Conservation (phyloP, 805 yeast species). For the Lipomyces mesembrius region DNA sequence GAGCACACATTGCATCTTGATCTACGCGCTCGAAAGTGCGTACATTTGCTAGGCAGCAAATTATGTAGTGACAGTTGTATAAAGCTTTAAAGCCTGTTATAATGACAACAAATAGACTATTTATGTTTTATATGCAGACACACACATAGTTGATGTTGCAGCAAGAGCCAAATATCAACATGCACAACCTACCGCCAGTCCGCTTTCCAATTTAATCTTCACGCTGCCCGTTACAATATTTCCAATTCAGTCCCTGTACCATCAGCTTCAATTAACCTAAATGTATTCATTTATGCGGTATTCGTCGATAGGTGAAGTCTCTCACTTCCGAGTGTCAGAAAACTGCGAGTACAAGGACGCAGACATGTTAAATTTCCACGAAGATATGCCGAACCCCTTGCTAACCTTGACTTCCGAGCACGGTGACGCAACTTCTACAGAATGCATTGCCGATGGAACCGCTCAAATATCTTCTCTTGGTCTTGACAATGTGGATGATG, state of each 20-base stretch:
- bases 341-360: not conserved
- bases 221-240: not conserved
- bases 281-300: not conserved
- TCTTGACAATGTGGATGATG: not conserved
- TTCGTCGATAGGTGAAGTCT: not conserved
- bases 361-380: not conserved
- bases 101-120: too few relatives aligned
- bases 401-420: not conserved
- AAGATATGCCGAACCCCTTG: not conserved
- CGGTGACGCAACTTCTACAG: not conserved
- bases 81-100: too few relatives aligned
- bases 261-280: not conserved
- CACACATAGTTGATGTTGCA: too few relatives aligned
- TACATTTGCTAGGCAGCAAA: too few relatives aligned
- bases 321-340: not conserved
- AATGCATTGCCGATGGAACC: not conserved
- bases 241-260: not conserved
- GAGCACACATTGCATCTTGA: too few relatives aligned
- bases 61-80: too few relatives aligned
- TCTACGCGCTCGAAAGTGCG: too few relatives aligned
- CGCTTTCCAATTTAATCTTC: not conserved
- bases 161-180: too few relatives aligned
- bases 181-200: not conserved
- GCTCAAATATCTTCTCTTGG: not conserved
- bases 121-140: too few relatives aligned